Percentiles rank a stretch among this genome's conserved stretches.
phyloP scores from a whole-genome alignment of 495 filamentous ascomycete genomes.

The Penicillium dipodomyicola region DNA sequence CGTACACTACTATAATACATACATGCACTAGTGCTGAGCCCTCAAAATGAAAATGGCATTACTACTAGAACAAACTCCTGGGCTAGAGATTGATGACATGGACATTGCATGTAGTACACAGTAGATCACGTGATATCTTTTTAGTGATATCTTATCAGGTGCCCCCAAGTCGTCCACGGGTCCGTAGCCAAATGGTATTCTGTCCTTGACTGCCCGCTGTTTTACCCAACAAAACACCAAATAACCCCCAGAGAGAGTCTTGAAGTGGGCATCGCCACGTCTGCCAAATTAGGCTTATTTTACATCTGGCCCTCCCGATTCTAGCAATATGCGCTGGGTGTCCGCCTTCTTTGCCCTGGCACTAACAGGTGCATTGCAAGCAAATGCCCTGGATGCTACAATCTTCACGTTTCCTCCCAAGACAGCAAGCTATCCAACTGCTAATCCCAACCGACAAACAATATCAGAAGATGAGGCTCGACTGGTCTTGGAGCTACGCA shows the following conservation, averaged over 20 bases:
- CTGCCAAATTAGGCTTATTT: neutral
- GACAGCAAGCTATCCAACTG: neutral
- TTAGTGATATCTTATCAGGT: constrained; percentile 26
- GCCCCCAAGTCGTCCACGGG: constrained; percentile 1
- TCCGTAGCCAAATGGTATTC: neutral
- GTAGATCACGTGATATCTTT: neutral
- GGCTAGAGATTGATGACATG: neutral
- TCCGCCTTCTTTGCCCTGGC: constrained; percentile 31
- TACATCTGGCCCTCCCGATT: neutral
- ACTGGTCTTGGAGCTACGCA: constrained; percentile 54
- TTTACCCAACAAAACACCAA: neutral
- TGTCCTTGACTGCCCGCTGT: neutral
- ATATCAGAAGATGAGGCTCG: constrained; percentile 48
- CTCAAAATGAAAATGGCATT: neutral
- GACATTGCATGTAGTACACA: neutral
- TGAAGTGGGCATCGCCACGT: constrained; percentile 1
- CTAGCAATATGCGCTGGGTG: constrained; percentile 30
- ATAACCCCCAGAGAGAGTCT: neutral
- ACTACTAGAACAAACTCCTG: neutral
- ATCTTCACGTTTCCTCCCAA: constrained; percentile 37
- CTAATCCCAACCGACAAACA: constrained; percentile 5
- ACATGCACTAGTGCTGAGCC: neutral
- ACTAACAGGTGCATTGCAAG: constrained; percentile 26
- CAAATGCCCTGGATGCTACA: constrained; percentile 33
- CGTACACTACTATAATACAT: neutral